Evolutionary conservation across 2,329 filamentous ascomycete species (phyloP).

Genomic region (Apiospora koreana): DNA sequence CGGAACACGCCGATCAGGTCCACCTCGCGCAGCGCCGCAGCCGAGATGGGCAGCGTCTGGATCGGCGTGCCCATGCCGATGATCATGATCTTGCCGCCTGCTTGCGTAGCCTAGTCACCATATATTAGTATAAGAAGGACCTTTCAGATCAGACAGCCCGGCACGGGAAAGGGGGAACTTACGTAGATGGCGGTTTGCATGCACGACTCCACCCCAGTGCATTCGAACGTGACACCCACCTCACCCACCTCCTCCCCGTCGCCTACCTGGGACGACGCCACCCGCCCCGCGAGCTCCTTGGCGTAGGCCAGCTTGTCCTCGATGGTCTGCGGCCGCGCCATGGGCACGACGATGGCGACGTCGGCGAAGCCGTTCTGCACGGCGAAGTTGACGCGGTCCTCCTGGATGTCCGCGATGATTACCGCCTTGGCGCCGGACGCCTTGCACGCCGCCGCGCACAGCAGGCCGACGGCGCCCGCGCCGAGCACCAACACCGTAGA

Average conservation of each 20-base stretch:
- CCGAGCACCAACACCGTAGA: constrained; percentile 57
- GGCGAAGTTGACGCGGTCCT: constrained; percentile 59
- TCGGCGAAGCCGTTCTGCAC: constrained; percentile 57
- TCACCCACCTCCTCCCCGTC: constrained; percentile 53
- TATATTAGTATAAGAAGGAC: not conserved
- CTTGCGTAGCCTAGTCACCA: constrained; percentile 51
- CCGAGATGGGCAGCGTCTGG: constrained; percentile 72
- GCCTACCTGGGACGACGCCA: constrained; percentile 35
- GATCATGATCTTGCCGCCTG: constrained; percentile 73
- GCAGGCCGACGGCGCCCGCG: constrained; percentile 61
- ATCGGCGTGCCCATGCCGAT: constrained; percentile 80
- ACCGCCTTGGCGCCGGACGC: constrained; percentile 45
- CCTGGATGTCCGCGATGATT: constrained; percentile 57
- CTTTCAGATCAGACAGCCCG: not conserved
- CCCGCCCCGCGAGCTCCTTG: constrained; percentile 47
- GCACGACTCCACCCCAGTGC: constrained; percentile 76
- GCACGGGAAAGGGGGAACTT: constrained; percentile 27
- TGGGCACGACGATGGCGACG: constrained; percentile 50
- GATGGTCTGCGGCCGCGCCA: constrained; percentile 48
- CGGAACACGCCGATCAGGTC: constrained; percentile 79
- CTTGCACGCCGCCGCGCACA: constrained; percentile 59
- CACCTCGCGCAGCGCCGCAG: constrained; percentile 72
- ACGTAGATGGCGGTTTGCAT: constrained; percentile 74
- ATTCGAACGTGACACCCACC: constrained; percentile 72
- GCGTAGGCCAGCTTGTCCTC: constrained; percentile 56